Evolutionary conservation across 176 grass and related monocot species (phyloP).

Genomic region (Cenchrus purpureus): DNA sequence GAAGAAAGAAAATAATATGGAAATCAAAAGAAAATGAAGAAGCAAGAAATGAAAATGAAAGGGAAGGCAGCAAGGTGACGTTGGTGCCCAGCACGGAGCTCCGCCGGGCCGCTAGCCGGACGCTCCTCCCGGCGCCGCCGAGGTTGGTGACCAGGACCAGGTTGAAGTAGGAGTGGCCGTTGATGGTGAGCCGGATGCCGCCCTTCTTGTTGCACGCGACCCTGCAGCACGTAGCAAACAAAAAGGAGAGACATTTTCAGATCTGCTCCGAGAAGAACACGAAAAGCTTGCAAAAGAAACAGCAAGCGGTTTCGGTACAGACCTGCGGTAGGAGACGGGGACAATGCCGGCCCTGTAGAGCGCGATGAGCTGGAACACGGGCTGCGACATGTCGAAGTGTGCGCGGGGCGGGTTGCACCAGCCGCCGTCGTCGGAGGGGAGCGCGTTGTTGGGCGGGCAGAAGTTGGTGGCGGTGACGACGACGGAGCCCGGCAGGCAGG

Average conservation of each 20-base stretch:
- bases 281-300: neutral
- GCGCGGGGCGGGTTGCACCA: conserved; percentile 89
- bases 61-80: too few species aligned
- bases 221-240: neutral
- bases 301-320: fast-evolving
- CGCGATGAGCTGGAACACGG: conserved; percentile 85
- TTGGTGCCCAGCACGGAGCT: too few species aligned
- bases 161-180: conserved; percentile 95
- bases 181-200: conserved; percentile 83
- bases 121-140: conserved; percentile 52
- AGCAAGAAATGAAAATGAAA: too few species aligned
- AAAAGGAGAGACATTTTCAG: neutral
- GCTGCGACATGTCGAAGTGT: conserved; percentile 91
- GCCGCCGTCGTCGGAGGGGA: conserved; percentile 74
- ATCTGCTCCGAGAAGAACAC: neutral
- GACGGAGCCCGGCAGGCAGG: conserved; percentile 73
- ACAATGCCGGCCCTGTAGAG: conserved; percentile 88
- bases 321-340: conserved; percentile 80
- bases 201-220: conserved; percentile 82
- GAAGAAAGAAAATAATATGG: too few species aligned
- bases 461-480: conserved; percentile 94
- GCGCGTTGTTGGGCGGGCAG: conserved; percentile 84
- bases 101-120: too few species aligned
- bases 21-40: too few species aligned
- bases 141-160: conserved; percentile 87